Evolutionary conservation across 1,139 yeast genomes (phyloP), one percentile per base, ranked within the genome.

Genomic region (Magnusiomyces suaveolens): DNA sequence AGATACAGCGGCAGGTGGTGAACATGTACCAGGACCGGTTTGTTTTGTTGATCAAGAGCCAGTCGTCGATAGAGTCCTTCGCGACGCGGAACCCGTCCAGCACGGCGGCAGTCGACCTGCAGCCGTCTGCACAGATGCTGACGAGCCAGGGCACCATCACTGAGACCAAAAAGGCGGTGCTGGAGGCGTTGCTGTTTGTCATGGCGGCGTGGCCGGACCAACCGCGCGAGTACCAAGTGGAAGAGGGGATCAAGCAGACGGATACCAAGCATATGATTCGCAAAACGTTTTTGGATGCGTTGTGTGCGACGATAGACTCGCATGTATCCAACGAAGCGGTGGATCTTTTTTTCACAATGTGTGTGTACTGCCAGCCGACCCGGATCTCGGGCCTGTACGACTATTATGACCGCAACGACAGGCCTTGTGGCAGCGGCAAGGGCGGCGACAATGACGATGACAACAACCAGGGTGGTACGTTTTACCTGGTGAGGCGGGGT

Each of bases 281-380:
- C 2, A 50, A 53, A 25, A 36, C 36, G 12, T 26, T 50, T 6
- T 23, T 53, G 29, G 50, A 51, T n/a, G 20, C 51, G 1, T 20
- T 53, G 20, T 53, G 56, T 36, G 51, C 46, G n/a, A 29, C 48
- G 3, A 20, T 54, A 32, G 21, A 18, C 20, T 50, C 56, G 12
- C 51, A 51, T 12, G 49, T 54, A 3, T 50, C 53, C 12, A 54
- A 54, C 23, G 44, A 43, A 16, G 48, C 56, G 3, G 56, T 53
- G 18, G 53, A 54, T 29, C 51, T 54, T 51, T 52, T 48, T 21
- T 43, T 47, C 41, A 48, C 44, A 26, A 21, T 54, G 14, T 39
- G 52, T 32, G 25, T 32, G 16, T 24, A 3, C 16, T 18, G 16
- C 21, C 47, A 43, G 20, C 12, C 16, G n/a, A 2, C 18, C 25